Percentiles rank a stretch among this genome's conserved stretches.
These are phyloP conservation scores for Tricholoma furcatifolium DNA, from an alignment of 768 basidiomycete species.

Conservation along the genomic window DNA sequence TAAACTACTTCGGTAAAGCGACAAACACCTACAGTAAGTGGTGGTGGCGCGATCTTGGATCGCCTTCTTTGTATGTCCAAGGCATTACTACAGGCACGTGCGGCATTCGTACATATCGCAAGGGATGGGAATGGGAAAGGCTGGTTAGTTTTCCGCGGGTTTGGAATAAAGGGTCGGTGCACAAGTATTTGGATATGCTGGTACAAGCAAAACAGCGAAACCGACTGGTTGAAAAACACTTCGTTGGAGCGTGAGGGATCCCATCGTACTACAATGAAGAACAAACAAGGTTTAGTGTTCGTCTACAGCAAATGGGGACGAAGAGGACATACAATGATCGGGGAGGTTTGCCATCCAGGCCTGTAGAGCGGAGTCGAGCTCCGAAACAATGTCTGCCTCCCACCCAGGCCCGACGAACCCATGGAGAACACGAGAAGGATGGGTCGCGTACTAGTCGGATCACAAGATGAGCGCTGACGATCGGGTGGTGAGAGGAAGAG, in stretches of 20 bases:
- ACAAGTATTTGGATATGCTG: slow-evolving; percentile 69
- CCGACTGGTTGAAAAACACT: slow-evolving; percentile 60
- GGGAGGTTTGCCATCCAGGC: slow-evolving; percentile 67
- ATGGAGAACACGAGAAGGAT: slow-evolving; percentile 63
- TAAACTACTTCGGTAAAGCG: not conserved
- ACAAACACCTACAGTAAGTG: slow-evolving; percentile 29
- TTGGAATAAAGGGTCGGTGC: slow-evolving; percentile 77
- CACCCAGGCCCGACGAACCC: slow-evolving; percentile 61
- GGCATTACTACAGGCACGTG: slow-evolving; percentile 77
- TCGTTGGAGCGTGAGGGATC: slow-evolving; percentile 43
- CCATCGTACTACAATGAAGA: slow-evolving; percentile 41
- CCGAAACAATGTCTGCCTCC: slow-evolving; percentile 68
- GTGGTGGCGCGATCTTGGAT: slow-evolving; percentile 26
- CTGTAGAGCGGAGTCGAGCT: slow-evolving; percentile 69
- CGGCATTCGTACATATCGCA: slow-evolving; percentile 77
- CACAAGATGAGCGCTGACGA: not conserved
- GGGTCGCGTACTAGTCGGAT: slow-evolving; percentile 69
- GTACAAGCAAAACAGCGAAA: slow-evolving; percentile 44
- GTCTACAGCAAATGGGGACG: not conserved
- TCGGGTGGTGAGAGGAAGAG: not conserved
- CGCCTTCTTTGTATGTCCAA: slow-evolving; percentile 54
- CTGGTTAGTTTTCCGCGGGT: slow-evolving; percentile 41
- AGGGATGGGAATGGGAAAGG: slow-evolving; percentile 59
- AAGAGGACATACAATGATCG: slow-evolving; percentile 44
- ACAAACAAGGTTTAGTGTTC: no score